A percentile compares a stretch with the other conserved stretches of the same genome.
Evolutionary conservation across 2,329 filamentous ascomycete species (phyloP).

Genomic region (Sporothrix mexicana): DNA sequence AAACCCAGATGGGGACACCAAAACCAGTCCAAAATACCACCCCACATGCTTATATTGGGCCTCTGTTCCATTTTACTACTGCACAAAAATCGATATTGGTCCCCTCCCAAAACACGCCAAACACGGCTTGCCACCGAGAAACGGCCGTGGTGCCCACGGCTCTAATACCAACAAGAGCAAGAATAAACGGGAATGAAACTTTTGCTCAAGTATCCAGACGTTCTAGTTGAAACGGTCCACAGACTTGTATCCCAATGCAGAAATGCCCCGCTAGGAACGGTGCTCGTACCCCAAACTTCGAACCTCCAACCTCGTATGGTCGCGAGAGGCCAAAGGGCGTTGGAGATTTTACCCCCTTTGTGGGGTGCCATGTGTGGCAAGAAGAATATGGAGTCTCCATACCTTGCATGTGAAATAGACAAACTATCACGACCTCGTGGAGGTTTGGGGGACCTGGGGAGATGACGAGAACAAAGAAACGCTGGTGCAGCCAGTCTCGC

Average conservation of each 20-base stretch:
- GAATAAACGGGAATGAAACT: background rate
- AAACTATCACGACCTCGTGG: background rate
- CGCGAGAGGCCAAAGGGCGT: background rate
- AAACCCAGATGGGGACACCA: too few species aligned
- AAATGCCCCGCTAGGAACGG: background rate
- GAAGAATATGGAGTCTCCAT: background rate
- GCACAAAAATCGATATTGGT: background rate
- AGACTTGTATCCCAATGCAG: background rate
- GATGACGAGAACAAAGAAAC: background rate
- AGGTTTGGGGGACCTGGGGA: background rate
- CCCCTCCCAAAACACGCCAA: background rate
- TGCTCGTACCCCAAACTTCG: background rate
- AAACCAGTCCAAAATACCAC: conserved; percentile 1
- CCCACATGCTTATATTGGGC: background rate
- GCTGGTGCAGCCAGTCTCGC: background rate
- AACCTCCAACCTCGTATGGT: background rate
- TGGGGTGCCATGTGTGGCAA: background rate
- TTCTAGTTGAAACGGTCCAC: background rate
- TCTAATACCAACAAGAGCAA: background rate
- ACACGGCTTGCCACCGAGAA: conserved; percentile 23
- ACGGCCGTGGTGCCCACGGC: conserved; percentile 22
- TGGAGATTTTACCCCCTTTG: background rate
- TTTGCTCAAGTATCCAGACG: background rate
- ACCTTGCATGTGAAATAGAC: background rate
- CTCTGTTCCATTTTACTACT: too few species aligned